A percentile compares a stretch with the other conserved stretches of the same genome.
These are phyloP conservation scores for Microdochium paspali DNA, from an alignment of 2,329 filamentous ascomycete genomes.

Conservation along the genomic window DNA sequence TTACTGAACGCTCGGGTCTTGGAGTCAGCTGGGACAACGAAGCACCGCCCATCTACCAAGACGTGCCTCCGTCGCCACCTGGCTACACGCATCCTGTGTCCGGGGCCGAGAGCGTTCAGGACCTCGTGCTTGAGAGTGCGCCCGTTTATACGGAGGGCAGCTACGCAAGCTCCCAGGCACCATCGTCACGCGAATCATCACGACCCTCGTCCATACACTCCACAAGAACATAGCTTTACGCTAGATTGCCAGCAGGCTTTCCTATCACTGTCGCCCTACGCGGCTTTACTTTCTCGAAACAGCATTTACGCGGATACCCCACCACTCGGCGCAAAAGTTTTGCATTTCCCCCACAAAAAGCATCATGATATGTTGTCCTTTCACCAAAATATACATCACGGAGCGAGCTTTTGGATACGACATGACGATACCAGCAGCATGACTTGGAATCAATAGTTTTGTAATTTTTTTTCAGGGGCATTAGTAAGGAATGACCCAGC, in stretches of 20 bases:
- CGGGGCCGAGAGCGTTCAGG: neutral
- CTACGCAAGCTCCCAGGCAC: neutral
- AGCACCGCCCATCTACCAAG: conserved; percentile 85
- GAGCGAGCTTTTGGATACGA: too few relatives aligned
- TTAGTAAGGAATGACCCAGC: too few relatives aligned
- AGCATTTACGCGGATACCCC: neutral
- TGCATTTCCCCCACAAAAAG: neutral
- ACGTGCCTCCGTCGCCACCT: conserved; percentile 81
- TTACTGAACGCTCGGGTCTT: conserved; percentile 77
- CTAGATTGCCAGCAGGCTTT: neutral
- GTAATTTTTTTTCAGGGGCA: too few relatives aligned
- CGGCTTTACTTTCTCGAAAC: neutral
- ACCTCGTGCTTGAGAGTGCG: neutral
- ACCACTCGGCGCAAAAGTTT: neutral
- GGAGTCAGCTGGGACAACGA: conserved; percentile 98
- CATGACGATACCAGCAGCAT: too few relatives aligned
- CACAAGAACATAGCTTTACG: neutral
- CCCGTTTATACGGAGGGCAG: neutral
- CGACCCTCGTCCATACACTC: neutral
- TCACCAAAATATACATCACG: too few relatives aligned
- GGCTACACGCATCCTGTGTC: conserved; percentile 33
- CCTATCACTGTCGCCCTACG: neutral
- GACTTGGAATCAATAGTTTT: too few relatives aligned
- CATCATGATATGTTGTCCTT: neutral
- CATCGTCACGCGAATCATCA: neutral